phyloP scores from a whole-genome alignment of 345 rosid species.

The Rhizophora apiculata region DNA sequence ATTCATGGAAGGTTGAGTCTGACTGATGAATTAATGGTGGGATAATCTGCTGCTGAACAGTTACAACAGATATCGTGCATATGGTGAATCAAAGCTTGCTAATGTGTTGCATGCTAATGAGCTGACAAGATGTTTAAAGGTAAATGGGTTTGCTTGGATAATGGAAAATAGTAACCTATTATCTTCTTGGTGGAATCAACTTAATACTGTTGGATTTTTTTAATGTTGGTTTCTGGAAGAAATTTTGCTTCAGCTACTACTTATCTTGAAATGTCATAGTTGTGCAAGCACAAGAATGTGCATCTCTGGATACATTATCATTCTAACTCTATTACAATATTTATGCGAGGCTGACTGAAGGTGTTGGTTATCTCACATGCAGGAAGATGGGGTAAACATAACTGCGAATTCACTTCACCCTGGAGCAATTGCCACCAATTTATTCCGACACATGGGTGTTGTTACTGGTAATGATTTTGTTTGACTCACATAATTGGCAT shows the following conservation, averaged over 20 bases:
- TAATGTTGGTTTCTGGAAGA: too few species aligned
- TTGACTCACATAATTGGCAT: background rate
- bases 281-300: too few species aligned
- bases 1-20: background rate
- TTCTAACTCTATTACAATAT: too few species aligned
- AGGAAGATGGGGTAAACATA: constrained; percentile 43
- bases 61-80: constrained; percentile 47
- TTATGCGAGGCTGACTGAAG: background rate
- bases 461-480: constrained; percentile 32
- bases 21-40: background rate
- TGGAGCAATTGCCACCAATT: constrained; percentile 60
- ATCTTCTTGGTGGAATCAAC: too few species aligned
- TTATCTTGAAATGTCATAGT: too few species aligned
- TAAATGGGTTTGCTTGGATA: constrained; percentile 11
- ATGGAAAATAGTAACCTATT: background rate
- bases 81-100: constrained; percentile 74
- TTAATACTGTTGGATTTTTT: too few species aligned
- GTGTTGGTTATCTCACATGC: too few species aligned
- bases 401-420: constrained; percentile 81
- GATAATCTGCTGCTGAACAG: constrained; percentile 26
- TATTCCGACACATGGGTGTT: constrained; percentile 47
- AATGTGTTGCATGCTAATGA: constrained; percentile 71
- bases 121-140: constrained; percentile 61
- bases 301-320: too few species aligned
- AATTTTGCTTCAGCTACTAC: too few species aligned